Evolutionary conservation across 805 yeast species (phyloP).

Genomic region (Suhomyces faveliae): DNA sequence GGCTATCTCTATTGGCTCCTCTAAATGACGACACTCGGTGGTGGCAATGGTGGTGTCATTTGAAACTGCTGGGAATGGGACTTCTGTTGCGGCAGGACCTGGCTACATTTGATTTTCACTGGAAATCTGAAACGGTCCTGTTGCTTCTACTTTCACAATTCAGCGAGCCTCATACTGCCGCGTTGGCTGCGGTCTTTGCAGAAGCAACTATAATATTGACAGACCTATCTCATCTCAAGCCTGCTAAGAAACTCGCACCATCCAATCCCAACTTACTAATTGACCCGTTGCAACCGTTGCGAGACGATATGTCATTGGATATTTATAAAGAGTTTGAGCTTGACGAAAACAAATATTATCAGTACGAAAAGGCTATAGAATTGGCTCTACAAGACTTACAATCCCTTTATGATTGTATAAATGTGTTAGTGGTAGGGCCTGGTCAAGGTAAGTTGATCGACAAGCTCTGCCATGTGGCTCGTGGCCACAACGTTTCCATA

Average conservation of each 20-base stretch:
- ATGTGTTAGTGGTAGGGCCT: slow-evolving; percentile 73
- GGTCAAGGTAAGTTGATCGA: slow-evolving; percentile 84
- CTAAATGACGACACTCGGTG: background rate
- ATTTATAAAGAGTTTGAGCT: slow-evolving; percentile 71
- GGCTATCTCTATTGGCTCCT: background rate
- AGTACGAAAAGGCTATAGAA: slow-evolving; percentile 63
- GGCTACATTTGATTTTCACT: background rate
- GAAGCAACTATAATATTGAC: background rate
- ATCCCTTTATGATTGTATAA: background rate
- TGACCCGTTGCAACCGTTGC: slow-evolving; percentile 72
- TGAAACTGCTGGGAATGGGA: background rate
- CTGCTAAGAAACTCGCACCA: background rate
- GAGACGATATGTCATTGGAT: slow-evolving; percentile 51
- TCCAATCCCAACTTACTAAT: slow-evolving; percentile 15
- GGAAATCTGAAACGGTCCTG: background rate
- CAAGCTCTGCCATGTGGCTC: slow-evolving; percentile 14
- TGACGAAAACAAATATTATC: slow-evolving; percentile 66
- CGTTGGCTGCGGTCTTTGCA: background rate
- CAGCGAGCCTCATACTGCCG: background rate
- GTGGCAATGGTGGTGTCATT: background rate
- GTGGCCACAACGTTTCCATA: slow-evolving; percentile 8
- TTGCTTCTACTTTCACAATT: background rate
- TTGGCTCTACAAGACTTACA: slow-evolving; percentile 44
- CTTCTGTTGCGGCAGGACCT: background rate
- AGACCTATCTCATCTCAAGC: background rate